Evolutionary conservation across 495 filamentous ascomycete species (phyloP).

Genomic region (Thermothielavioides terrestris): DNA sequence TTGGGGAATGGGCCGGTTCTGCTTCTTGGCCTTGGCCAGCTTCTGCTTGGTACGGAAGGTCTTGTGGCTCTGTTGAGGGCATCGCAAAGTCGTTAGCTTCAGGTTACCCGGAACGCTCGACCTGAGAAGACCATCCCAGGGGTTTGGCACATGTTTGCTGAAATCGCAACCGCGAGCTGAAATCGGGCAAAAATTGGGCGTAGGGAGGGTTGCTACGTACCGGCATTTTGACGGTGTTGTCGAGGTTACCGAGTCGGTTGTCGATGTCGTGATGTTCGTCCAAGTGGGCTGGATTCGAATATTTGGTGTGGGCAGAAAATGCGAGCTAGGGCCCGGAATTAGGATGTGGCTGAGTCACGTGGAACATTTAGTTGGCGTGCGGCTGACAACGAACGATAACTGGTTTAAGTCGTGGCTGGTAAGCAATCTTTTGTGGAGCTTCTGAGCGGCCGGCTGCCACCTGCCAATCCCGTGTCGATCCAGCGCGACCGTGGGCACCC

Average conservation of each 20-base stretch:
- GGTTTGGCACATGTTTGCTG: too few species aligned
- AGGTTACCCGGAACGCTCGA: neutral
- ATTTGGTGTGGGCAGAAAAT: conserved; percentile 35
- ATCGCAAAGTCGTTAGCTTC: conserved; percentile 15
- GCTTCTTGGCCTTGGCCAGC: conserved; percentile 99
- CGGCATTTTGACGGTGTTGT: conserved; percentile 69
- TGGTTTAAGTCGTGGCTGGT: conserved; percentile 10
- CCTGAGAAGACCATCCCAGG: too few species aligned
- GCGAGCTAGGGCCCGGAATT: conserved; percentile 19
- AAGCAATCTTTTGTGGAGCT: neutral
- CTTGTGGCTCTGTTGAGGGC: conserved; percentile 78
- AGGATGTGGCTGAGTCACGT: conserved; percentile 28
- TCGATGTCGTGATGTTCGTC: conserved; percentile 30
- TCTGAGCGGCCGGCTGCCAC: neutral
- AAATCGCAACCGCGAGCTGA: neutral
- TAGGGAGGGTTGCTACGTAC: conserved; percentile 43
- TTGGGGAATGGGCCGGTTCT: conserved; percentile 98
- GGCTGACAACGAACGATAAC: conserved; percentile 2
- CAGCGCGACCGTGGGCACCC: neutral
- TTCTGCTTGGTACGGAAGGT: conserved; percentile 99
- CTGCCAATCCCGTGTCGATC: conserved; percentile 12
- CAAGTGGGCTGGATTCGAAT: conserved; percentile 29
- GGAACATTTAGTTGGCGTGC: neutral
- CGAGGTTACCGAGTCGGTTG: conserved; percentile 34
- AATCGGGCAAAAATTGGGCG: neutral